A percentile compares a stretch with the other conserved stretches of the same genome.
Evolutionary conservation across 106 monocot genomes (phyloP).

Genomic region (Dioscorea alata): DNA sequence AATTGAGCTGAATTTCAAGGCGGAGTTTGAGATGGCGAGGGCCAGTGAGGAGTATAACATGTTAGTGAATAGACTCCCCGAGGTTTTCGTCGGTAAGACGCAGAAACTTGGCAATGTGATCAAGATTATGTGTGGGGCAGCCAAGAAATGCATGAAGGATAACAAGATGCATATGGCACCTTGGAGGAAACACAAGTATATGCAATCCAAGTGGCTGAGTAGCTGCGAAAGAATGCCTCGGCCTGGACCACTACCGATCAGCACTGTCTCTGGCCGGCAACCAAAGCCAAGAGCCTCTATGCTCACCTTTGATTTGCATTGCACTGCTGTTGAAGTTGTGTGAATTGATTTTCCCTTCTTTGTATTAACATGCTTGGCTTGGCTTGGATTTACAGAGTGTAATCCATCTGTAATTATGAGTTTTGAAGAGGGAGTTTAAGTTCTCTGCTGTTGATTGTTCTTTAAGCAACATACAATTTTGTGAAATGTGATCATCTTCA

Average conservation of each 20-base stretch:
- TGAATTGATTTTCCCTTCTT: slow-evolving; percentile 6
- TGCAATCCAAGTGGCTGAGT: slow-evolving; percentile 76
- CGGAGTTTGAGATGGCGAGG: slow-evolving; percentile 83
- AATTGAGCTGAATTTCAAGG: slow-evolving; percentile 65
- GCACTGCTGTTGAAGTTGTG: slow-evolving; percentile 47
- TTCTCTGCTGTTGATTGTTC: too few relatives aligned
- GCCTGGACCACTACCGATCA: neutral
- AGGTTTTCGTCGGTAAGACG: slow-evolving; percentile 73
- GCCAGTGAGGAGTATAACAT: slow-evolving; percentile 49
- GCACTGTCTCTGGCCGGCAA: slow-evolving; percentile 1
- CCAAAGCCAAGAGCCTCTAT: slow-evolving; percentile 51
- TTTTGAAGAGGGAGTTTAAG: too few relatives aligned
- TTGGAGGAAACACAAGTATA: slow-evolving; percentile 91
- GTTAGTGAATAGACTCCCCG: slow-evolving; percentile 60
- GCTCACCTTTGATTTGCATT: slow-evolving; percentile 67
- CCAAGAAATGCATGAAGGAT: slow-evolving; percentile 88
- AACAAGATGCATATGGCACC: slow-evolving; percentile 89
- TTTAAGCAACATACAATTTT: too few relatives aligned
- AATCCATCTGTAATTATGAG: too few relatives aligned
- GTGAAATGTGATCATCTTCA: too few relatives aligned
- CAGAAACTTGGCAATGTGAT: slow-evolving; percentile 52
- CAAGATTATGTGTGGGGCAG: slow-evolving; percentile 69
- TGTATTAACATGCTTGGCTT: too few relatives aligned
- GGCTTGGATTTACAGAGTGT: too few relatives aligned
- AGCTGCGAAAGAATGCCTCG: slow-evolving; percentile 42